Evolutionary conservation across 2,329 filamentous ascomycete genomes (phyloP).

Genomic region (Ustulina deusta): DNA sequence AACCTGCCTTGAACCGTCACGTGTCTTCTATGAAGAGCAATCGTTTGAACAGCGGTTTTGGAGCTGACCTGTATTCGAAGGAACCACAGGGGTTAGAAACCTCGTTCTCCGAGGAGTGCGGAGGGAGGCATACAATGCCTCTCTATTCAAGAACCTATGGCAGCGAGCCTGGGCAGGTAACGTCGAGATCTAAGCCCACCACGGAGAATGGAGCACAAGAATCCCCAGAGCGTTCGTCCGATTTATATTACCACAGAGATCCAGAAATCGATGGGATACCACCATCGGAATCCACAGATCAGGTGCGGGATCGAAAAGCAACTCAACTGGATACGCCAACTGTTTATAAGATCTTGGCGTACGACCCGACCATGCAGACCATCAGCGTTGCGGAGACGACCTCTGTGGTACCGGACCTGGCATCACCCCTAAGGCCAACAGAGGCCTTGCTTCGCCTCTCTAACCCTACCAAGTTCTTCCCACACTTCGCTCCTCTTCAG

Average conservation of each 20-base stretch:
- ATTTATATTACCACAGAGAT: constrained; percentile 44
- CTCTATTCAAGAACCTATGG: constrained; percentile 54
- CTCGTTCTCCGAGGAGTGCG: constrained; percentile 60
- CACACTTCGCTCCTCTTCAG: constrained; percentile 70
- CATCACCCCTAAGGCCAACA: constrained; percentile 66
- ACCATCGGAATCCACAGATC: constrained; percentile 29
- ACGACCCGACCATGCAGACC: constrained; percentile 68
- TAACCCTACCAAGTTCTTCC: constrained; percentile 73
- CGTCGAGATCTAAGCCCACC: background rate
- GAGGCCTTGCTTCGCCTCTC: constrained; percentile 71
- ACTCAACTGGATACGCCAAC: constrained; percentile 43
- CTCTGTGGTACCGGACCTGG: constrained; percentile 62
- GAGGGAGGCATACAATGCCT: constrained; percentile 52
- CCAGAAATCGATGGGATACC: constrained; percentile 49
- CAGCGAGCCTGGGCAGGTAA: constrained; percentile 36
- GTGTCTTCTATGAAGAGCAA: constrained; percentile 14
- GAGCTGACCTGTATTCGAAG: constrained; percentile 57
- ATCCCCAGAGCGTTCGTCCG: constrained; percentile 21
- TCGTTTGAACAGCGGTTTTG: background rate
- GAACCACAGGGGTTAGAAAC: constrained; percentile 62
- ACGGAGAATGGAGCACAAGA: constrained; percentile 1
- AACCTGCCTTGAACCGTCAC: constrained; percentile 38
- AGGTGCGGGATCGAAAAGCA: constrained; percentile 36
- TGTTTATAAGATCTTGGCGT: constrained; percentile 75
- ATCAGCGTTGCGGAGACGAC: constrained; percentile 71